These are phyloP conservation scores for Yamadazyma scolyti DNA, from an alignment of 805 yeast genomes.

Conservation along the genomic window DNA sequence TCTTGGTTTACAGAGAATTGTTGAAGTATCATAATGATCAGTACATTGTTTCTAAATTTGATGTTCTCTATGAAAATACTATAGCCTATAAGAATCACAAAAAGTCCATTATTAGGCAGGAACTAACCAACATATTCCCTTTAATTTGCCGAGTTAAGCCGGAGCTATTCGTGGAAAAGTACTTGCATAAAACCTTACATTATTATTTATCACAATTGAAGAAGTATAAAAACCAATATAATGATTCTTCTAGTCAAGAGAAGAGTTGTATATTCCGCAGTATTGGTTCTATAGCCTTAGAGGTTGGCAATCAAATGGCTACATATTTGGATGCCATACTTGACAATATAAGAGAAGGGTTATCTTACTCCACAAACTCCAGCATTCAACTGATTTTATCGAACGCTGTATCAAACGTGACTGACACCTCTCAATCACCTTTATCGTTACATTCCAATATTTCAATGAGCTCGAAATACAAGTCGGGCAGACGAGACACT, in stretches of 20 bases:
- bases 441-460: constrained; percentile 23
- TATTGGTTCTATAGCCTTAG: constrained; percentile 78
- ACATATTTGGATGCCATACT: constrained; percentile 86
- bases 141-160: constrained; percentile 76
- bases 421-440: constrained; percentile 9
- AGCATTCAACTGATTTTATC: constrained; percentile 38
- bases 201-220: constrained; percentile 77
- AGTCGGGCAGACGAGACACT: constrained; percentile 59
- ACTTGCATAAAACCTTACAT: constrained; percentile 73
- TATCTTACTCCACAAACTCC: constrained; percentile 39
- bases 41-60: constrained; percentile 67
- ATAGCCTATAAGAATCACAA: constrained; percentile 75
- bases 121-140: constrained; percentile 82
- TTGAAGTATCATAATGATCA: constrained; percentile 65
- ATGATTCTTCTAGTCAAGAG: constrained; percentile 47
- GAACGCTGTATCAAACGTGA: constrained; percentile 31
- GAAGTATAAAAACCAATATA: constrained; percentile 48
- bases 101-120: constrained; percentile 70
- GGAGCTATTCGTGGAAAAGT: constrained; percentile 69
- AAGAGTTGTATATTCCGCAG: constrained; percentile 72
- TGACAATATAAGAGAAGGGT: constrained; percentile 76
- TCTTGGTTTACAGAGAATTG: constrained; percentile 77
- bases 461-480: constrained; percentile 47
- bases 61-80: constrained; percentile 72
- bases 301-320: constrained; percentile 79